phyloP scores from a whole-genome alignment of 2,329 filamentous ascomycete genomes.

The Dendryphion nanum region DNA sequence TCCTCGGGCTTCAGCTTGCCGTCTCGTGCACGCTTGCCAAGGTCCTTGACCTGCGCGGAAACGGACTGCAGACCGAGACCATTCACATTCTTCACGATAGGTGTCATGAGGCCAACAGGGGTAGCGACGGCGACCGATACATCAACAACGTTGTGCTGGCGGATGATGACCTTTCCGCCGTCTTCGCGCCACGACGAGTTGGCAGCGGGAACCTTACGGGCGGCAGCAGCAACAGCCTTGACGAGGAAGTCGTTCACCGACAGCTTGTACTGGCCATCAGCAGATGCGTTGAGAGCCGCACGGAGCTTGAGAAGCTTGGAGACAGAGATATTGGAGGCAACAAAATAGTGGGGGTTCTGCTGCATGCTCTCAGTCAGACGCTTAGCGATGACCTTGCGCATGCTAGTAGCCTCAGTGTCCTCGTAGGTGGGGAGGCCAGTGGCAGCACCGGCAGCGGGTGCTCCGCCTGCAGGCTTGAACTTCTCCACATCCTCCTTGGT shows the following conservation, averaged over 20 bases:
- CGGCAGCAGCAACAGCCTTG: slow-evolving; percentile 88
- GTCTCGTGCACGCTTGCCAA: slow-evolving; percentile 92
- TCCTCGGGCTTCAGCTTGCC: slow-evolving; percentile 99
- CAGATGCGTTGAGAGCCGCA: slow-evolving; percentile 82
- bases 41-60: slow-evolving; percentile 87
- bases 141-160: slow-evolving; percentile 89
- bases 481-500: slow-evolving; percentile 94
- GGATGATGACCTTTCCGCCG: slow-evolving; percentile 75
- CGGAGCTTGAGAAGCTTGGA: slow-evolving; percentile 95
- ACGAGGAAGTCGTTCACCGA: slow-evolving; percentile 99
- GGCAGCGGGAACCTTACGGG: slow-evolving; percentile 89
- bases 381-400: slow-evolving; percentile 97
- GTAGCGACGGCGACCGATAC: slow-evolving; percentile 95
- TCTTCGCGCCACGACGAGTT: slow-evolving; percentile 90
- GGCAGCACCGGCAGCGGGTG: slow-evolving; percentile 50
- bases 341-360: slow-evolving; percentile 98
- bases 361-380: slow-evolving; percentile 85
- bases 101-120: slow-evolving; percentile 90
- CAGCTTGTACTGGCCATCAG: slow-evolving; percentile 95
- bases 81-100: slow-evolving; percentile 89
- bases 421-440: slow-evolving; percentile 67
- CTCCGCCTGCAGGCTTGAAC: slow-evolving; percentile 58
- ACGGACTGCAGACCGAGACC: slow-evolving; percentile 84
- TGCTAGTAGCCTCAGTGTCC: slow-evolving; percentile 80
- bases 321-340: slow-evolving; percentile 86